A percentile compares a stretch with the other conserved stretches of the same genome.
phyloP scores from a whole-genome alignment of 352 stramenopile genomes.

The Blastocystis sp. region DNA sequence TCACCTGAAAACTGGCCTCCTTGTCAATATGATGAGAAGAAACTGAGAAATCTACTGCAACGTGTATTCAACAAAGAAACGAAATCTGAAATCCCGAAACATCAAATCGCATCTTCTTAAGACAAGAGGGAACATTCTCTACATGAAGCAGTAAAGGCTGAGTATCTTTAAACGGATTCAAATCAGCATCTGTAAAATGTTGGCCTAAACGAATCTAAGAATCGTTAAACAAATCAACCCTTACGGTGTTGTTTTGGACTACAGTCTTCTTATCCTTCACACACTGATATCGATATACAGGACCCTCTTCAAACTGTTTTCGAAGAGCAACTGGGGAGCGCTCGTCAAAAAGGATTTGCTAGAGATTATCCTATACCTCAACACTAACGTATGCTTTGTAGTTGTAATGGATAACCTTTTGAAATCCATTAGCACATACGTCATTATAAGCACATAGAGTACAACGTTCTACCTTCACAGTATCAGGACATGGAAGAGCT shows the following conservation, averaged over 20 bases:
- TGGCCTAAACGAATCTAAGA: not conserved
- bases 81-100: not conserved
- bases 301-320: not conserved
- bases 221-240: not conserved
- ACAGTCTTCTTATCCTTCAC: not conserved
- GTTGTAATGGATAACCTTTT: conserved; percentile 2
- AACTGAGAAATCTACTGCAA: not conserved
- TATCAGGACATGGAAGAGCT: not conserved
- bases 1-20: not conserved
- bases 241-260: conserved; percentile 15
- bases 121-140: not conserved
- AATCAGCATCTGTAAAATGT: not conserved
- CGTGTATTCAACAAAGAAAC: not conserved
- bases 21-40: not conserved
- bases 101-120: not conserved
- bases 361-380: not conserved
- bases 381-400: not conserved
- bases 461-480: not conserved
- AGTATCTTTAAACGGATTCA: not conserved
- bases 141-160: not conserved
- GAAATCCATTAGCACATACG: conserved; percentile 17
- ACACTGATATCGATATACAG: not conserved
- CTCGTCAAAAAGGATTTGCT: conserved; percentile 52
- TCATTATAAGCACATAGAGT: conserved; percentile 8
- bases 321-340: not conserved